Conservation (phyloP, 1,284 basidiomycete genomes). For the Heliocybe sulcata region DNA sequence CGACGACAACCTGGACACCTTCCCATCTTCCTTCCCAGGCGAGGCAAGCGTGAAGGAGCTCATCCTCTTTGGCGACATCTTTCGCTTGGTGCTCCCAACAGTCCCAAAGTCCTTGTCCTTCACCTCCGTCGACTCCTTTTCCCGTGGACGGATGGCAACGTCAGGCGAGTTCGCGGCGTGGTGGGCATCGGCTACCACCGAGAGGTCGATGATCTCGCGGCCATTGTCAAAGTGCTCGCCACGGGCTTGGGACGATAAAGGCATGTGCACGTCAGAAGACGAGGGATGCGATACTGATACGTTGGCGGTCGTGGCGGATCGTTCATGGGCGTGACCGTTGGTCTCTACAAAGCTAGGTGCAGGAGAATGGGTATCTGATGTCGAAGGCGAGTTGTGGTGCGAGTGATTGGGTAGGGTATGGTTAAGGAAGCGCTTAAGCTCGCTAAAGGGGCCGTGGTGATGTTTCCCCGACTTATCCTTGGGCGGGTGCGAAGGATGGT, state of each 20-base stretch:
- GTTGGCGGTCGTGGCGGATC: constrained; percentile 3
- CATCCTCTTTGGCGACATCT: neutral
- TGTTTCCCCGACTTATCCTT: constrained; percentile 17
- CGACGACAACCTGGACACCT: neutral
- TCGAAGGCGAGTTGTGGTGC: constrained; percentile 12
- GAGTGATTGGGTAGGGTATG: constrained; percentile 69
- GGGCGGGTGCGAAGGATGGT: constrained; percentile 3
- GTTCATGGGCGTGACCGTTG: neutral
- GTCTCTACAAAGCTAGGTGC: neutral
- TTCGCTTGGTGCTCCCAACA: neutral
- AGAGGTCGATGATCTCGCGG: neutral
- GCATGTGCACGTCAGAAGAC: neutral
- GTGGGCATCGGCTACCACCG: neutral
- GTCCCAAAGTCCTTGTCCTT: neutral
- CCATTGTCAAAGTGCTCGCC: constrained; percentile 3
- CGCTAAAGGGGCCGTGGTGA: constrained; percentile 71
- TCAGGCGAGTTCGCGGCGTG: neutral
- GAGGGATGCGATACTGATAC: constrained; percentile 20
- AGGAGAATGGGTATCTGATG: constrained; percentile 8
- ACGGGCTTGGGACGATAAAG: neutral
- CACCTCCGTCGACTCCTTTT: neutral
- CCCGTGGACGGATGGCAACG: neutral
- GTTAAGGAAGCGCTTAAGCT: constrained; percentile 89
- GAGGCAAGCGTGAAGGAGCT: neutral
- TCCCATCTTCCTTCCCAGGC: too few relatives aligned